Evolutionary conservation across 2,329 filamentous ascomycete genomes (phyloP).

Genomic region (Tolypocladium paradoxum): DNA sequence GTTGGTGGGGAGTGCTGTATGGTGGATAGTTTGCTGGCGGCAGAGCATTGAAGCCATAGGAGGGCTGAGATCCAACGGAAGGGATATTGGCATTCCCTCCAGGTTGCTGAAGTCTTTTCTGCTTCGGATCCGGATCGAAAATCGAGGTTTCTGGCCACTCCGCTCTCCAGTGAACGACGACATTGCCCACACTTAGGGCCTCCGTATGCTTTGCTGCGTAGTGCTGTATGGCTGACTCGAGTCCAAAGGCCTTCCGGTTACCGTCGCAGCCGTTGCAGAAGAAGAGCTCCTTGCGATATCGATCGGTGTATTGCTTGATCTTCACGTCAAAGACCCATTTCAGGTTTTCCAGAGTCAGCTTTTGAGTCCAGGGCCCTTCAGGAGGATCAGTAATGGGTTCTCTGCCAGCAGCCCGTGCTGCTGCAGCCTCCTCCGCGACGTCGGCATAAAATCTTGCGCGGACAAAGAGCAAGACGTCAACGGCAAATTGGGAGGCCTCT

Average conservation of each 20-base stretch:
- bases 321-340: constrained; percentile 75
- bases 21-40: background rate
- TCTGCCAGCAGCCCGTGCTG: constrained; percentile 33
- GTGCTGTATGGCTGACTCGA: constrained; percentile 73
- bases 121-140: constrained; percentile 49
- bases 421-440: constrained; percentile 40
- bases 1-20: background rate
- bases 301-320: constrained; percentile 58
- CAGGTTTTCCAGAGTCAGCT: constrained; percentile 72
- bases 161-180: constrained; percentile 68
- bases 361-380: constrained; percentile 45
- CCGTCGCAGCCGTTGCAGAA: constrained; percentile 60
- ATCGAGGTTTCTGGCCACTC: constrained; percentile 71
- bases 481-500: constrained; percentile 57
- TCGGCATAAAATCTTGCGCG: constrained; percentile 56
- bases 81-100: background rate
- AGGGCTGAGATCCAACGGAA: background rate
- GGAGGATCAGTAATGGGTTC: constrained; percentile 35
- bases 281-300: constrained; percentile 60
- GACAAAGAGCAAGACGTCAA: constrained; percentile 57
- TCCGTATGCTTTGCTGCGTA: constrained; percentile 73
- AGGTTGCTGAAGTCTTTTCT: background rate
- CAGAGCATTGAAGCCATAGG: background rate
- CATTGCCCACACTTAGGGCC: constrained; percentile 56
- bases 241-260: constrained; percentile 57